Evolutionary conservation across 2,329 filamentous ascomycete genomes (phyloP).

Genomic region (Phialocephala sp.): DNA sequence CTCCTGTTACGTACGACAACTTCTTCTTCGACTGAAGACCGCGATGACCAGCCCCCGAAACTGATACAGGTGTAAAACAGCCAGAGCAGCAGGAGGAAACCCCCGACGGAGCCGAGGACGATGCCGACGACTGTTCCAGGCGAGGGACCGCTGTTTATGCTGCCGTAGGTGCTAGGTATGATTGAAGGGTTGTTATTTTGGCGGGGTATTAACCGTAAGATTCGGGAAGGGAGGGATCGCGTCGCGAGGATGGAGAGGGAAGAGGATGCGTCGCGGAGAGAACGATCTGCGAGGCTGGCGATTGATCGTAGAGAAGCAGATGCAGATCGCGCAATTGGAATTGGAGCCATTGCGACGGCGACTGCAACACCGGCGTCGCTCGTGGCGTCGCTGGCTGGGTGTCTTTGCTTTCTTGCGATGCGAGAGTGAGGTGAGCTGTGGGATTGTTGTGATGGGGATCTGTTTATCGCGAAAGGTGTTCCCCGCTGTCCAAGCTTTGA

Average conservation of each 20-base stretch:
- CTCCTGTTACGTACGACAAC: constrained; percentile 32
- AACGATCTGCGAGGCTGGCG: constrained; percentile 14
- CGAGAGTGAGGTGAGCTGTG: not conserved
- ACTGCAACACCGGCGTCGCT: not conserved
- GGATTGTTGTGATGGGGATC: constrained; percentile 16
- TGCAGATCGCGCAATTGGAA: constrained; percentile 16
- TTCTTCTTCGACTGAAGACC: constrained; percentile 28
- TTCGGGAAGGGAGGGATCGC: constrained; percentile 4
- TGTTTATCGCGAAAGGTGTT: constrained; percentile 12
- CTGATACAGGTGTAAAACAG: constrained; percentile 49
- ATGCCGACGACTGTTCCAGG: constrained; percentile 66
- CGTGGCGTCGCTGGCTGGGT: not conserved
- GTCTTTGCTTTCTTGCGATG: not conserved
- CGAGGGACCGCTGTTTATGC: constrained; percentile 55
- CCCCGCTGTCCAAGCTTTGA: constrained; percentile 22
- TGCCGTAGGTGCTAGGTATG: constrained; percentile 66
- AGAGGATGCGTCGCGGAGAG: not conserved
- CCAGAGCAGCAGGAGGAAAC: constrained; percentile 58
- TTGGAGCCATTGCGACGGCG: constrained; percentile 32
- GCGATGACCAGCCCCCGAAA: constrained; percentile 21
- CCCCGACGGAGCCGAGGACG: constrained; percentile 58
- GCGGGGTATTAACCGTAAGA: constrained; percentile 8
- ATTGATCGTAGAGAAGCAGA: not conserved
- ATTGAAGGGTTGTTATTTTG: constrained; percentile 40
- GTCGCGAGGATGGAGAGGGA: constrained; percentile 16